These are phyloP conservation scores for Limonium bicolor DNA, from an alignment of 148 eudicot genomes.

Conservation along the genomic window DNA sequence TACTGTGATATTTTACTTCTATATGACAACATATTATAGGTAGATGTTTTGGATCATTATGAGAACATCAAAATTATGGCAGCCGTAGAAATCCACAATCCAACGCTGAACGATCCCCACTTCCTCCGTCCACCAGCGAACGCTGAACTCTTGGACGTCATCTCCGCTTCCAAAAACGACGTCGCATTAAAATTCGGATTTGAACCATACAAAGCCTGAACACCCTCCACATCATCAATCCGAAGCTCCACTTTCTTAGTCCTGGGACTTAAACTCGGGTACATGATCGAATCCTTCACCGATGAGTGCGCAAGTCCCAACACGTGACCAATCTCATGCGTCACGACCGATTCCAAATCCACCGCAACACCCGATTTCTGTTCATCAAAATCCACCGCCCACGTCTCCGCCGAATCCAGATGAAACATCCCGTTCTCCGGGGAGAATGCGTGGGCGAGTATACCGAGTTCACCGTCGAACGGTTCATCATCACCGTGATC, in stretches of 20 bases:
- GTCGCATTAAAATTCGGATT: slow-evolving; percentile 31
- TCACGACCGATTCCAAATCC: slow-evolving; percentile 49
- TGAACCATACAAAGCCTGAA: slow-evolving; percentile 42
- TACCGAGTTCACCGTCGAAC: slow-evolving; percentile 47
- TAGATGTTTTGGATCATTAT: no score
- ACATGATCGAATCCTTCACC: slow-evolving; percentile 38
- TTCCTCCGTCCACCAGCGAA: no score
- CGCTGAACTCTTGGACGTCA: no score
- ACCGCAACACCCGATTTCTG: slow-evolving; percentile 23
- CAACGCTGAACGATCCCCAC: no score
- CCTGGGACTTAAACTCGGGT: slow-evolving; percentile 39
- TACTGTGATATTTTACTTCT: no score
- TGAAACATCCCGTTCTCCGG: slow-evolving; percentile 46
- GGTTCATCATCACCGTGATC: slow-evolving; percentile 66
- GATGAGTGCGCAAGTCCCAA: slow-evolving; percentile 48
- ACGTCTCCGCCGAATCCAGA: slow-evolving; percentile 39
- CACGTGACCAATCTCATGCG: slow-evolving; percentile 60
- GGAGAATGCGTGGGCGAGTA: slow-evolving; percentile 40
- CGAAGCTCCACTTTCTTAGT: slow-evolving; percentile 29
- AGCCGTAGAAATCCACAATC: no score
- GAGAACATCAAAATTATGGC: no score
- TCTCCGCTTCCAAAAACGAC: background rate
- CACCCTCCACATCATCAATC: slow-evolving; percentile 42
- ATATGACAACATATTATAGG: no score
- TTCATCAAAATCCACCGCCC: slow-evolving; percentile 34